Percentiles rank a stretch among this genome's conserved stretches.
These are phyloP conservation scores for Monosporozyma siamensis DNA, from an alignment of 805 yeast genomes.

Conservation along the genomic window DNA sequence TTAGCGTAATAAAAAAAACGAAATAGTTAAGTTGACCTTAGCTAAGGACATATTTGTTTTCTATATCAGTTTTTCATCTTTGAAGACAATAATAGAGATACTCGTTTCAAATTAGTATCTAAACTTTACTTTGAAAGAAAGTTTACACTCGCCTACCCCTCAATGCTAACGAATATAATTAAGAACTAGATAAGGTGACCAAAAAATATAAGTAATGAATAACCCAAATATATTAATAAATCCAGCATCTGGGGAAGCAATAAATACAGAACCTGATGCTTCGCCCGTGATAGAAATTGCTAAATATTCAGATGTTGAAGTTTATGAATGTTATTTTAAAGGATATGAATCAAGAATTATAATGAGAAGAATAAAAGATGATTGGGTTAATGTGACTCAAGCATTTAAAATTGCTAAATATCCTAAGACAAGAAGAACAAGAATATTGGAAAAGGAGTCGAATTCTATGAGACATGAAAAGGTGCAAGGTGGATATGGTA, in stretches of 20 bases:
- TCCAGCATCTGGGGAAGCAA: background rate
- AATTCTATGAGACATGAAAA: conserved; percentile 59
- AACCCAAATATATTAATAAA: background rate
- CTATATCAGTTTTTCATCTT: too few species aligned
- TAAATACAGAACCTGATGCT: background rate
- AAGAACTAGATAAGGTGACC: too few species aligned
- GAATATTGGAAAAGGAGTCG: conserved; percentile 66
- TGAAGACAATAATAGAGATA: too few species aligned
- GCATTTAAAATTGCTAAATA: conserved; percentile 68
- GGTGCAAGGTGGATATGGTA: conserved; percentile 78
- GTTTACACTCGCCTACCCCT: too few species aligned
- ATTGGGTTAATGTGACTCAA: conserved; percentile 90
- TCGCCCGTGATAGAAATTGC: conserved; percentile 29
- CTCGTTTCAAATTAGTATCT: too few species aligned
- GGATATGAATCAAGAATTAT: conserved; percentile 33
- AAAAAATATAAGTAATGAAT: too few species aligned
- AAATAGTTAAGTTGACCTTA: too few species aligned
- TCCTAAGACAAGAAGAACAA: conserved; percentile 71
- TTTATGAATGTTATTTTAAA: conserved; percentile 53
- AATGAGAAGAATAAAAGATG: conserved; percentile 84
- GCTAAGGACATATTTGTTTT: too few species aligned
- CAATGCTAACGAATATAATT: too few species aligned
- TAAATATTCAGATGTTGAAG: conserved; percentile 43
- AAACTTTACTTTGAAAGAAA: too few species aligned
- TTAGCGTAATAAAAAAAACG: too few species aligned